phyloP scores from a whole-genome alignment of 306 rosid genomes.

The Medicago lupulina region DNA sequence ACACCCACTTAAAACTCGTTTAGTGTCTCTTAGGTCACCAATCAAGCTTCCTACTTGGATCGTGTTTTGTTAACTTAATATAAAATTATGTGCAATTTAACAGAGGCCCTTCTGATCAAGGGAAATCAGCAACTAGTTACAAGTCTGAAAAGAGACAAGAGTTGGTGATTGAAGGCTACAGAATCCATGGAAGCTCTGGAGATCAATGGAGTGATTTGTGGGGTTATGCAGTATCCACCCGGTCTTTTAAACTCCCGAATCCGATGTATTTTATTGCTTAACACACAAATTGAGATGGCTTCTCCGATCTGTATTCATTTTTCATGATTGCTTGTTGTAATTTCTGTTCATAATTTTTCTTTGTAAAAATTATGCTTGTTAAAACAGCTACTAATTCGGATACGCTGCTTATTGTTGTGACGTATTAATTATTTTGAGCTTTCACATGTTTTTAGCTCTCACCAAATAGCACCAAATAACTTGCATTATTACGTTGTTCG shows the following conservation, averaged over 20 bases:
- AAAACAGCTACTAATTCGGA: slow-evolving; percentile 10
- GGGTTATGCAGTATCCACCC: slow-evolving; percentile 67
- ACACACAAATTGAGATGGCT: neutral
- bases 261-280: slow-evolving; percentile 80
- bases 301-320: slow-evolving; percentile 38
- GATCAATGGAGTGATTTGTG: slow-evolving; percentile 94
- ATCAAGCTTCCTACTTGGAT: neutral
- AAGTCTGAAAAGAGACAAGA: slow-evolving; percentile 87
- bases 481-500: neutral
- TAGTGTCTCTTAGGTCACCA: neutral
- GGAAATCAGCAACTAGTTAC: slow-evolving; percentile 63
- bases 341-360: neutral
- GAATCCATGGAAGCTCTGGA: slow-evolving; percentile 83
- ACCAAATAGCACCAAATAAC: neutral
- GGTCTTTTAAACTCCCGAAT: slow-evolving; percentile 91
- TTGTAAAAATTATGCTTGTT: slow-evolving; percentile 16
- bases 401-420: slow-evolving; percentile 8
- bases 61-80: neutral
- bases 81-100: slow-evolving; percentile 31
- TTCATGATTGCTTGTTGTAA: slow-evolving; percentile 16
- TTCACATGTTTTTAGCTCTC: slow-evolving; percentile 22
- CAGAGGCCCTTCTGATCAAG: slow-evolving; percentile 75
- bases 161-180: slow-evolving; percentile 61
- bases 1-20: neutral
- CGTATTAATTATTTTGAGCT: neutral